Conservation (phyloP, 2,329 filamentous ascomycete species). For the Trematosphaeria pertusa region DNA sequence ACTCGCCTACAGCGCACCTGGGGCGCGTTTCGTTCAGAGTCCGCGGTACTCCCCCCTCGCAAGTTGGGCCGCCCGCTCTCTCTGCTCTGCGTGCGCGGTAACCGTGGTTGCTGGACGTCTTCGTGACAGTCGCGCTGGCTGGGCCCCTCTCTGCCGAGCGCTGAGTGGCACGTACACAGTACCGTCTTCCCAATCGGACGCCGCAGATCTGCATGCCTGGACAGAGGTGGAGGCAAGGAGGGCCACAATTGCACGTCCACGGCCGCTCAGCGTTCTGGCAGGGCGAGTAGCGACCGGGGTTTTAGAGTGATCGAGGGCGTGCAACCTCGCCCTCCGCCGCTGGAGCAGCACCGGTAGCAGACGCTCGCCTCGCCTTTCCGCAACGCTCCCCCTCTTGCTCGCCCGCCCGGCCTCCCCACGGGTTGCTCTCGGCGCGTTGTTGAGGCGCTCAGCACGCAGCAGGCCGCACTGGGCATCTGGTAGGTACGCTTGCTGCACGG, state of each 20-base stretch:
- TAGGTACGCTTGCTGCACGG: too few relatives aligned
- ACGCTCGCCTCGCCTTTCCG: constrained; percentile 13
- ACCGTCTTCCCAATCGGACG: constrained; percentile 15
- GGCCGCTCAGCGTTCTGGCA: constrained; percentile 4
- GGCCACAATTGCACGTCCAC: constrained; percentile 7
- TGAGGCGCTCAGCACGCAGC: too few relatives aligned
- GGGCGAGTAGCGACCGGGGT: constrained; percentile 6
- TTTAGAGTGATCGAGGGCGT: constrained; percentile 5
- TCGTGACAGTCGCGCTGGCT: too few relatives aligned
- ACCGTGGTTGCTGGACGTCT: constrained; percentile 2
- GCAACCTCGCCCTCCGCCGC: constrained; percentile 9
- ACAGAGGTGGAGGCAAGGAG: constrained; percentile 12
- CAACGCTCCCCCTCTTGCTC: too few relatives aligned
- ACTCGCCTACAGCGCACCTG: constrained; percentile 11
- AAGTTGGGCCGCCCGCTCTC: neutral
- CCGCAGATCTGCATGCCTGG: constrained; percentile 18
- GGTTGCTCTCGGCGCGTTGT: too few relatives aligned
- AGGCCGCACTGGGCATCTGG: too few relatives aligned
- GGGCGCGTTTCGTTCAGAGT: constrained; percentile 11
- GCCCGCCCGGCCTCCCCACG: too few relatives aligned
- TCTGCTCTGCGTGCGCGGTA: constrained; percentile 4
- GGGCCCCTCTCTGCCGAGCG: too few relatives aligned
- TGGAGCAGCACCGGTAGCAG: neutral
- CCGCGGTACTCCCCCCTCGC: neutral
- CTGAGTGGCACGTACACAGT: too few relatives aligned